Evolutionary conservation across 1,139 yeast species (phyloP).

Genomic region (Suhomyces bribrorum): DNA sequence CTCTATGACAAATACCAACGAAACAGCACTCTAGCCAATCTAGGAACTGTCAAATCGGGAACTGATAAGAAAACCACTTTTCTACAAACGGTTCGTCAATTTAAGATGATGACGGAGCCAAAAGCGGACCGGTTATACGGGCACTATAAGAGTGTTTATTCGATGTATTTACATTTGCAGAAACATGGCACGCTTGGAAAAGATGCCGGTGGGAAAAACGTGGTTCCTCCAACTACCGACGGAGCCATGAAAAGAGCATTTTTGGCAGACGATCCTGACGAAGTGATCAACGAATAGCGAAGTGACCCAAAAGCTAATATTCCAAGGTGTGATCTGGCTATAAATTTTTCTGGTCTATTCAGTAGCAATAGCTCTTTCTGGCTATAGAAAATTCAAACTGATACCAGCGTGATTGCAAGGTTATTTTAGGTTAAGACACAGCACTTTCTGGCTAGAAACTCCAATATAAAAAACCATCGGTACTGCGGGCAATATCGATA

Average conservation of each 20-base stretch:
- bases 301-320: too few relatives aligned
- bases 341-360: too few relatives aligned
- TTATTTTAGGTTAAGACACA: too few relatives aligned
- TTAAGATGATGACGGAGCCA: slow-evolving; percentile 56
- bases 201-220: slow-evolving; percentile 35
- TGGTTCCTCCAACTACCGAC: slow-evolving; percentile 45
- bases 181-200: slow-evolving; percentile 31
- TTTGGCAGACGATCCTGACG: slow-evolving; percentile 52
- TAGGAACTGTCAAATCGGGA: slow-evolving; percentile 59
- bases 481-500: too few relatives aligned
- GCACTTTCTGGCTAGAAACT: too few relatives aligned
- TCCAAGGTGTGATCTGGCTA: too few relatives aligned
- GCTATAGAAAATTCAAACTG: too few relatives aligned
- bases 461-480: too few relatives aligned
- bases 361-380: too few relatives aligned
- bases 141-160: slow-evolving; percentile 39
- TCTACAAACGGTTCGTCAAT: slow-evolving; percentile 51
- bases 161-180: slow-evolving; percentile 34
- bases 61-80: slow-evolving; percentile 47
- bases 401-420: too few relatives aligned
- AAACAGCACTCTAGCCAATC: slow-evolving; percentile 52
- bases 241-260: slow-evolving; percentile 48
- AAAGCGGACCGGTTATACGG: slow-evolving; percentile 37
- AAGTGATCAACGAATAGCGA: slow-evolving; percentile 25
- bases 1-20: slow-evolving; percentile 58